Evolutionary conservation across 2,329 filamentous ascomycete species (phyloP).

Genomic region (Colletotrichum cordylinicola): DNA sequence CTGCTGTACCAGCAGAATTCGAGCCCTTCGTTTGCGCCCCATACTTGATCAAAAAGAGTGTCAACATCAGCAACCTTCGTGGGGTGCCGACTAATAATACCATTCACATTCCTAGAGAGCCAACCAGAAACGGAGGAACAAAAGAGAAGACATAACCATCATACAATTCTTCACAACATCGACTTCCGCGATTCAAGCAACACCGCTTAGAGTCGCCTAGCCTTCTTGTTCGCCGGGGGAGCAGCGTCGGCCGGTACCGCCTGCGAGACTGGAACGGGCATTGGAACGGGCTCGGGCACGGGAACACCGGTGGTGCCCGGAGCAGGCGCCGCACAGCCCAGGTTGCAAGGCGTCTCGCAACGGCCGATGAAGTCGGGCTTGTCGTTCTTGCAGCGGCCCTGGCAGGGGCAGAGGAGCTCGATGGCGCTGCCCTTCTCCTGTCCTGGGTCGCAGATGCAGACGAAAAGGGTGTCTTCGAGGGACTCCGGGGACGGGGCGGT

Average conservation of each 20-base stretch:
- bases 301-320: background rate
- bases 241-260: background rate
- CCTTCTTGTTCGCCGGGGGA: background rate
- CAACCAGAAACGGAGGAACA: background rate
- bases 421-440: conserved; percentile 38
- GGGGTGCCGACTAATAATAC: background rate
- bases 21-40: background rate
- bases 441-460: conserved; percentile 41
- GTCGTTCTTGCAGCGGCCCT: conserved; percentile 42
- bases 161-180: background rate
- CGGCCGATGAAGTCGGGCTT: conserved; percentile 44
- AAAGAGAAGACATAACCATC: background rate
- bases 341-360: conserved; percentile 40
- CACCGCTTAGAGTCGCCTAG: background rate
- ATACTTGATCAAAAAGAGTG: conserved; percentile 2
- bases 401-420: conserved; percentile 43
- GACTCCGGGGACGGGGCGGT: conserved; percentile 32
- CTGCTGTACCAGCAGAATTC: background rate
- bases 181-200: background rate
- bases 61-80: conserved; percentile 4
- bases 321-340: conserved; percentile 32
- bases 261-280: background rate
- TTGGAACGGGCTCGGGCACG: background rate
- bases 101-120: background rate
- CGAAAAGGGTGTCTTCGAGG: conserved; percentile 37